A percentile compares a stretch with the other conserved stretches of the same genome.
Conservation (phyloP, 1,284 basidiomycete species). For the Pterula multifida region DNA sequence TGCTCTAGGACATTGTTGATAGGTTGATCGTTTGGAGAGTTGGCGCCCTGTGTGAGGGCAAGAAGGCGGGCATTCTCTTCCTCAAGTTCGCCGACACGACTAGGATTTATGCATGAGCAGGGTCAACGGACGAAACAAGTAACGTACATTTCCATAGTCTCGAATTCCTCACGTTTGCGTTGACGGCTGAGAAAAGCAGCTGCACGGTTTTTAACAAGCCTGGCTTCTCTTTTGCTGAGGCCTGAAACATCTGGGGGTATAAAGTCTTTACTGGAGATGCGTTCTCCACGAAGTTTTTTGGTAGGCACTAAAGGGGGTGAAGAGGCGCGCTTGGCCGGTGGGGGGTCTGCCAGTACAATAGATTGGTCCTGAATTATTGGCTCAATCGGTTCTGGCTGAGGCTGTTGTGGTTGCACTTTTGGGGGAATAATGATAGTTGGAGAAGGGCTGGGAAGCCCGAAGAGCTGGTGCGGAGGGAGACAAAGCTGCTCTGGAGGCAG, state of each 20-base stretch:
- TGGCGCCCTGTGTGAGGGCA: constrained; percentile 30
- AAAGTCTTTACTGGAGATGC: constrained; percentile 37
- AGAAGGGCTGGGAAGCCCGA: background rate
- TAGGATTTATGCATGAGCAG: constrained; percentile 8
- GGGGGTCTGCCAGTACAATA: background rate
- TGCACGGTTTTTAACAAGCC: constrained; percentile 84
- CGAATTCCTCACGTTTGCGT: constrained; percentile 86
- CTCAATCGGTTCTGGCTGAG: background rate
- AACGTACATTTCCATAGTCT: constrained; percentile 74
- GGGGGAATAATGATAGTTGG: background rate
- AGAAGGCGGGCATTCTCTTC: constrained; percentile 36
- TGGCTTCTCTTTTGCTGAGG: constrained; percentile 79
- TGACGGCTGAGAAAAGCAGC: constrained; percentile 85
- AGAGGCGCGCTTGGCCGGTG: background rate
- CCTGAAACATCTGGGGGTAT: constrained; percentile 81
- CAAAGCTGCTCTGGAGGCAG: background rate
- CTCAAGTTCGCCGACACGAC: constrained; percentile 16
- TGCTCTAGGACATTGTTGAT: constrained; percentile 41
- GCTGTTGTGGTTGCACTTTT: background rate
- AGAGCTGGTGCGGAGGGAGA: background rate
- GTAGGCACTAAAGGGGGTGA: background rate
- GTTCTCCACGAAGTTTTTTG: constrained; percentile 1
- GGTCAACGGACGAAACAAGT: constrained; percentile 11
- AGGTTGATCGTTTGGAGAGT: constrained; percentile 12
- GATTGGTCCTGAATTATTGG: background rate